phyloP scores from a whole-genome alignment of 1,284 basidiomycete species.

The Chiua sp. region DNA sequence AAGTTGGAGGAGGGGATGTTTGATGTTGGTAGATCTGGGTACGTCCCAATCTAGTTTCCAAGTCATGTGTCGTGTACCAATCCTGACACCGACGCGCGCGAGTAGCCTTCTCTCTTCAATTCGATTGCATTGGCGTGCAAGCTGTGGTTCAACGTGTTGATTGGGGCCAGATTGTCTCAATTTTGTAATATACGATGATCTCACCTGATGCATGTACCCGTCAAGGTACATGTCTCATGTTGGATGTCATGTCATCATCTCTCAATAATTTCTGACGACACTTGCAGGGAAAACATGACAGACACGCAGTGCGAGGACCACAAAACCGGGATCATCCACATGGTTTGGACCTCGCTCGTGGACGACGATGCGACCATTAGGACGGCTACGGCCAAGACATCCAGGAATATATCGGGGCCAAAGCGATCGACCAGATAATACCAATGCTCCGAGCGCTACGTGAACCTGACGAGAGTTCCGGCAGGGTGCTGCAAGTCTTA shows the following conservation, averaged over 20 bases:
- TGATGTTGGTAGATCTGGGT: constrained; percentile 94
- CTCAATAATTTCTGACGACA: constrained; percentile 3
- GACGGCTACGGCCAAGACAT: constrained; percentile 88
- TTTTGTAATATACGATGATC: constrained; percentile 72
- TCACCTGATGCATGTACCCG: constrained; percentile 80
- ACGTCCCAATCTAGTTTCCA: constrained; percentile 5
- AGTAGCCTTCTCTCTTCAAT: too few relatives aligned
- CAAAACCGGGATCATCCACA: constrained; percentile 89
- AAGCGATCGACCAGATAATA: constrained; percentile 96
- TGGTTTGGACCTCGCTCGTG: constrained; percentile 87
- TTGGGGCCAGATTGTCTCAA: constrained; percentile 87
- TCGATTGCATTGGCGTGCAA: constrained; percentile 95
- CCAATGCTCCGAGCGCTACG: constrained; percentile 93
- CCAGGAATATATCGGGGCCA: constrained; percentile 88
- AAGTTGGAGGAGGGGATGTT: constrained; percentile 97
- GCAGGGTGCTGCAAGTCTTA: constrained; percentile 93
- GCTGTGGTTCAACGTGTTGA: constrained; percentile 94
- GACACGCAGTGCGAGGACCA: constrained; percentile 90
- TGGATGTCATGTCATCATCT: constrained; percentile 37
- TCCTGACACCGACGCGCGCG: constrained; percentile 49
- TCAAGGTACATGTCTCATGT: constrained; percentile 88
- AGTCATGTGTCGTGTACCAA: constrained; percentile 55
- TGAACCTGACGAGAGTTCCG: constrained; percentile 89
- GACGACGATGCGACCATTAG: constrained; percentile 91
- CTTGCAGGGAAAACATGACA: constrained; percentile 79